Percentiles rank a stretch among this genome's conserved stretches.
phyloP scores from a whole-genome alignment of 768 basidiomycete genomes.

The Lyophyllum semitale region DNA sequence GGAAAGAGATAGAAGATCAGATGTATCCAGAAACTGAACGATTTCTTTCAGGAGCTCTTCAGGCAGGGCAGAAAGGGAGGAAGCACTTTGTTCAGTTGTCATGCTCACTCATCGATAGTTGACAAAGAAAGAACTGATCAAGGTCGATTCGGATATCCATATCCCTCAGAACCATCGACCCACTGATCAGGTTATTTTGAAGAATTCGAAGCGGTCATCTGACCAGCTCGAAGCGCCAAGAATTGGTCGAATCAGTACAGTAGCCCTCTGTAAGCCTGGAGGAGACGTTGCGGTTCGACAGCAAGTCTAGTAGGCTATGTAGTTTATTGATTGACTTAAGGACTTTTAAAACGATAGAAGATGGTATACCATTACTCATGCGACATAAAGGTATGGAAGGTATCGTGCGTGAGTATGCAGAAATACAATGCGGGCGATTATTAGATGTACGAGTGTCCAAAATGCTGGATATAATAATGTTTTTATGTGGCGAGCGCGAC shows the following conservation, averaged over 20 bases:
- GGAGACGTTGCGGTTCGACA: too few relatives aligned
- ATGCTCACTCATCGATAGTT: not conserved
- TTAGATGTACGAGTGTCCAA: constrained; percentile 20
- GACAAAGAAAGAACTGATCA: not conserved
- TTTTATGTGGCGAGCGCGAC: constrained; percentile 13
- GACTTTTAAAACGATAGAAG: not conserved
- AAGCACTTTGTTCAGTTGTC: not conserved
- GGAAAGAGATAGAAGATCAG: not conserved
- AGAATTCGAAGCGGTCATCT: too few relatives aligned
- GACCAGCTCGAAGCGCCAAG: too few relatives aligned
- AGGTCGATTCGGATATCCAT: too few relatives aligned
- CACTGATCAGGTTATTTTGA: too few relatives aligned
- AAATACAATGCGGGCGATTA: constrained; percentile 22
- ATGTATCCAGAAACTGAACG: not conserved
- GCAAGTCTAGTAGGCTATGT: too few relatives aligned
- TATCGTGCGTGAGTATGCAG: constrained; percentile 26
- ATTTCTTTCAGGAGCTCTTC: not conserved
- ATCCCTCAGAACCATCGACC: too few relatives aligned
- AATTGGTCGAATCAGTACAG: not conserved
- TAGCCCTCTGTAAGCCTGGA: too few relatives aligned
- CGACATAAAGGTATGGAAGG: constrained; percentile 9
- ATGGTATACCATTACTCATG: constrained; percentile 1
- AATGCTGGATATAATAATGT: constrained; percentile 20
- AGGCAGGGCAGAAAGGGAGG: not conserved
- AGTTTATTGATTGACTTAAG: not conserved